A percentile compares a stretch with the other conserved stretches of the same genome.
Conservation (phyloP, 1,284 basidiomycete genomes). For the Schizophyllum amplum region DNA sequence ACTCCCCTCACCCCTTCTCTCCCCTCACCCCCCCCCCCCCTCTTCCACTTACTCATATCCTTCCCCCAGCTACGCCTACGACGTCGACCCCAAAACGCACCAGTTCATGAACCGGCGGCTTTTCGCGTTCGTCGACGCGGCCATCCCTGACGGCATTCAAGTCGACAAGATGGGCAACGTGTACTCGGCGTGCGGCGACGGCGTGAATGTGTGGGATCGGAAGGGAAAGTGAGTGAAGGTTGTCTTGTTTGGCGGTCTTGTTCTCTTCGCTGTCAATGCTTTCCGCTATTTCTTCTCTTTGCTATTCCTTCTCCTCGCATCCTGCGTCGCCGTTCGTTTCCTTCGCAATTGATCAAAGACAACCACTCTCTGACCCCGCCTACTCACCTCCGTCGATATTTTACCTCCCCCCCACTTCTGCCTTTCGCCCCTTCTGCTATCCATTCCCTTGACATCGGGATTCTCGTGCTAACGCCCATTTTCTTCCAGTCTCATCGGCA, state of each 20-base stretch:
- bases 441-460: slow-evolving; percentile 6
- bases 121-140: slow-evolving; percentile 52
- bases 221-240: not conserved
- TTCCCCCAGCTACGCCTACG: slow-evolving; percentile 21
- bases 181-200: slow-evolving; percentile 48
- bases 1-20: too few species aligned
- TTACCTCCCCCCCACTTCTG: too few species aligned
- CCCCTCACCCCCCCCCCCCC: too few species aligned
- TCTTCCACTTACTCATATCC: not conserved
- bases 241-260: not conserved
- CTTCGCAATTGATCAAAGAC: too few species aligned
- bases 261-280: too few species aligned
- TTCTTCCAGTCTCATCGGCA: slow-evolving; percentile 39
- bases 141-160: slow-evolving; percentile 44
- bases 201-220: slow-evolving; percentile 34
- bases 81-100: slow-evolving; percentile 38
- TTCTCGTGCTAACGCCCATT: slow-evolving; percentile 41
- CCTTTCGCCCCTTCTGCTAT: not conserved
- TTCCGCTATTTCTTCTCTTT: too few species aligned
- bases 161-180: slow-evolving; percentile 48
- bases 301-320: too few species aligned
- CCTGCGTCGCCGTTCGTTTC: too few species aligned
- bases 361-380: too few species aligned
- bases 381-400: too few species aligned
- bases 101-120: slow-evolving; percentile 41